These are phyloP conservation scores for Apiotrichum akiyoshidainum DNA, from an alignment of 1,284 basidiomycete species.

Conservation along the genomic window DNA sequence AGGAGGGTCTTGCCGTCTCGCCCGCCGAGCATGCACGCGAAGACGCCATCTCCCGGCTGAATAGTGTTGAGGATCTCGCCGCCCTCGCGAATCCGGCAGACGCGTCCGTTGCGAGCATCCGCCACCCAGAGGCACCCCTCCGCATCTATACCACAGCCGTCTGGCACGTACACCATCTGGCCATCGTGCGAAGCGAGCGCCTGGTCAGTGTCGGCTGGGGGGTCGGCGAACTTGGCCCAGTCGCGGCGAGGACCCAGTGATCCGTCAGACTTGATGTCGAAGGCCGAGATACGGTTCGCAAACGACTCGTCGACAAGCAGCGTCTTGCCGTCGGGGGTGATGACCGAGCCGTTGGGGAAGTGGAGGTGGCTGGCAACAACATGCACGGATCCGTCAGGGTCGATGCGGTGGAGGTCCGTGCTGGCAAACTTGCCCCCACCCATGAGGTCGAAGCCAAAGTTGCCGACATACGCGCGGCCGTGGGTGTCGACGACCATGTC, in stretches of 20 bases:
- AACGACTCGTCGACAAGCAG: conserved; percentile 13
- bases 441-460: conserved; percentile 12
- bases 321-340: conserved; percentile 3
- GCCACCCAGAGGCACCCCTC: conserved; percentile 11
- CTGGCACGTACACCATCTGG: background rate
- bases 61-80: conserved; percentile 7
- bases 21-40: conserved; percentile 12
- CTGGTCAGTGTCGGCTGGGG: background rate
- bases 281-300: conserved; percentile 5
- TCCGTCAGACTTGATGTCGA: conserved; percentile 5
- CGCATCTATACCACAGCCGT: conserved; percentile 10
- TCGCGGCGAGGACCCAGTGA: conserved; percentile 8
- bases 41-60: conserved; percentile 7
- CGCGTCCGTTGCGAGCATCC: conserved; percentile 2
- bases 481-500: conserved; percentile 12
- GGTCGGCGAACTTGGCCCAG: conserved; percentile 8
- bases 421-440: background rate
- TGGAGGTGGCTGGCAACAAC: conserved; percentile 2
- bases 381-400: conserved; percentile 3
- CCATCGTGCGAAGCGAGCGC: background rate
- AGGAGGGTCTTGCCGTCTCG: conserved; percentile 5
- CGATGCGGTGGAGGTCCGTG: conserved; percentile 6
- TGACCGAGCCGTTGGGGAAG: conserved; percentile 10
- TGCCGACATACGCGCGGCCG: conserved; percentile 9
- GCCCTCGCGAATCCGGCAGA: conserved; percentile 7